A percentile compares a stretch with the other conserved stretches of the same genome.
These are phyloP conservation scores for Agastache rugosa DNA, from an alignment of 257 asterid genomes.

Conservation along the genomic window DNA sequence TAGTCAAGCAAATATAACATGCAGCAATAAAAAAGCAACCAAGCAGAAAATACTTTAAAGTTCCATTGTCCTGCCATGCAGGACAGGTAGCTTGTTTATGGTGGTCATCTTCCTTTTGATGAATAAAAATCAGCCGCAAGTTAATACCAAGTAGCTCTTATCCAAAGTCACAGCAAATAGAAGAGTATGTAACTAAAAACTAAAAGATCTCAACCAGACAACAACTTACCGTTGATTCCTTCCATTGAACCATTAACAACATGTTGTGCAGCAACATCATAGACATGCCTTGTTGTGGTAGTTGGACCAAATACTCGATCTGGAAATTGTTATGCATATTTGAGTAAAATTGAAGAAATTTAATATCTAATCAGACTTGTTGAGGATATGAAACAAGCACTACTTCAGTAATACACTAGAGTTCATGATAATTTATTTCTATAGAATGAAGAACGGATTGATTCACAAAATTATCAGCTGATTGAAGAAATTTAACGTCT, in stretches of 20 bases:
- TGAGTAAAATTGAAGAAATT: constrained; percentile 27
- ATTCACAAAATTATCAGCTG: constrained; percentile 22
- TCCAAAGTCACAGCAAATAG: constrained; percentile 12
- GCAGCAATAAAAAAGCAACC: constrained; percentile 12
- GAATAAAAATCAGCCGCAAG: not conserved
- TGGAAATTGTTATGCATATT: constrained; percentile 43
- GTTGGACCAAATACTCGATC: constrained; percentile 99
- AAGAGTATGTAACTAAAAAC: constrained; percentile 28
- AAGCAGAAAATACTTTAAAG: constrained; percentile 13
- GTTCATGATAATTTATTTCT: not conserved
- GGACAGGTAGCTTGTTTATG: constrained; percentile 7
- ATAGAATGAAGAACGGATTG: not conserved
- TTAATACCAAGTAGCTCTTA: too few relatives aligned
- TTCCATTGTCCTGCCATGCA: constrained; percentile 17
- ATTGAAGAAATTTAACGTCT: not conserved
- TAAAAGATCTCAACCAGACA: constrained; percentile 26
- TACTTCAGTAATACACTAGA: constrained; percentile 10
- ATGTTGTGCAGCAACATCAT: constrained; percentile 95
- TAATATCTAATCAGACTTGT: constrained; percentile 12
- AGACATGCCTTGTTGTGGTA: constrained; percentile 97
- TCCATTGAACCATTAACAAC: constrained; percentile 93
- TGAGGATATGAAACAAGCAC: constrained; percentile 16
- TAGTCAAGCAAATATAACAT: not conserved
- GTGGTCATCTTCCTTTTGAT: constrained; percentile 10
- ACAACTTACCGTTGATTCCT: constrained; percentile 82